phyloP scores from a whole-genome alignment of 2,329 filamentous ascomycete species.

The Pseudogymnoascus sp. region DNA sequence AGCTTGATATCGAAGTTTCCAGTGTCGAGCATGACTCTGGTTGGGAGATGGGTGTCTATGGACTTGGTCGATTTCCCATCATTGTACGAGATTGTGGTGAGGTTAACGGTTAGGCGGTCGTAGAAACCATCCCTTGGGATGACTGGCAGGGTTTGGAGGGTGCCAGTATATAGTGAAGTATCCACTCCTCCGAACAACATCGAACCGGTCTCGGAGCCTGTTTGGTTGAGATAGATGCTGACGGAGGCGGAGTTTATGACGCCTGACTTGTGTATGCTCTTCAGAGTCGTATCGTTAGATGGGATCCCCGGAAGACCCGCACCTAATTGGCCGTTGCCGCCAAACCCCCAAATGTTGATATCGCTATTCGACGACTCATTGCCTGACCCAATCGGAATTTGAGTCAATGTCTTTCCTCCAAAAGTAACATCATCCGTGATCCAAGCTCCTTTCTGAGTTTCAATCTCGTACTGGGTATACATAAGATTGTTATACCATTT shows the following conservation, averaged over 20 bases:
- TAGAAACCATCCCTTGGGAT: constrained; percentile 45
- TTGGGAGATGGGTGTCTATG: constrained; percentile 43
- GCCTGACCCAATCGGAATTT: constrained; percentile 67
- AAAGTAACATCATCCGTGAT: constrained; percentile 64
- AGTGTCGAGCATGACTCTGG: constrained; percentile 58
- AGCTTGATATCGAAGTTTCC: constrained; percentile 63
- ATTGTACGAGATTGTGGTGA: constrained; percentile 51
- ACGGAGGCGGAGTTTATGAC: constrained; percentile 62
- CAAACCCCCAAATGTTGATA: constrained; percentile 73
- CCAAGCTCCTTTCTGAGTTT: constrained; percentile 58
- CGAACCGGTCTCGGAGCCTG: constrained; percentile 56
- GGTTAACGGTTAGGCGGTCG: constrained; percentile 60
- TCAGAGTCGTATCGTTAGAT: constrained; percentile 63
- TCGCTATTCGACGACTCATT: constrained; percentile 65
- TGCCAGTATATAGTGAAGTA: constrained; percentile 54
- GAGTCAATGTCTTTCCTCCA: constrained; percentile 44
- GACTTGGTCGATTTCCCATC: constrained; percentile 35
- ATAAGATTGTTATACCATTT: not conserved
- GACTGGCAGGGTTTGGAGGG: constrained; percentile 60
- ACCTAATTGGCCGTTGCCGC: constrained; percentile 69
- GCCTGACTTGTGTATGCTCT: constrained; percentile 53
- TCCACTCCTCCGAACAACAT: constrained; percentile 74
- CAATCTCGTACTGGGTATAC: not conserved
- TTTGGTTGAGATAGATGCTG: constrained; percentile 69
- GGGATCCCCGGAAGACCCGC: constrained; percentile 38